phyloP scores from a whole-genome alignment of 495 filamentous ascomycete species.

The Penicillium crystallinum region DNA sequence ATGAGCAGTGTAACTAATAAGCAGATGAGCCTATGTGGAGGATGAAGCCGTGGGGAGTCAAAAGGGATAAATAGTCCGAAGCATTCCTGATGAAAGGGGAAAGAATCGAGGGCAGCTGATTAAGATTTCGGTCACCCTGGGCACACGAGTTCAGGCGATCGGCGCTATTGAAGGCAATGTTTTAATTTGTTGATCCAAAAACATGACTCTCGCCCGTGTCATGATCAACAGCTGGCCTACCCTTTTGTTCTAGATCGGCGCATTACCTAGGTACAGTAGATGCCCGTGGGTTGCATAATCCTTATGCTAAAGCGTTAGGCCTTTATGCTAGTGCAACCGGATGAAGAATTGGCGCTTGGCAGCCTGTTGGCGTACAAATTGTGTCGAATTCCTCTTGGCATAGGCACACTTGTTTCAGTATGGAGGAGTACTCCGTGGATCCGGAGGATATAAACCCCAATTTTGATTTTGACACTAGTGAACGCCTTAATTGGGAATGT shows the following conservation, averaged over 20 bases:
- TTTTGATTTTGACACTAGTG: too few relatives aligned
- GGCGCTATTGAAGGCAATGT: constrained; percentile 15
- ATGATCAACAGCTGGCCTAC: neutral
- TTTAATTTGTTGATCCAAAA: constrained; percentile 3
- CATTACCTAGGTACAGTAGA: too few relatives aligned
- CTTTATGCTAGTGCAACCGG: neutral
- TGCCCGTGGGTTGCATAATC: neutral
- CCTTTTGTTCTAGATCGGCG: neutral
- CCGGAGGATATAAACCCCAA: too few relatives aligned
- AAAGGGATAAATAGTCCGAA: neutral
- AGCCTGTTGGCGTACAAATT: neutral
- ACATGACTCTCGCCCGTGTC: neutral
- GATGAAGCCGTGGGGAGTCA: neutral
- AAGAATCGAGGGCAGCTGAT: neutral
- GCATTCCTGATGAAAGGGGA: neutral
- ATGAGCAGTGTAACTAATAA: neutral
- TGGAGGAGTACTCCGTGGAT: neutral
- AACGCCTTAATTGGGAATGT: too few relatives aligned
- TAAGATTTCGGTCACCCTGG: neutral
- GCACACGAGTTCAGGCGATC: neutral
- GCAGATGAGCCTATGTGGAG: neutral
- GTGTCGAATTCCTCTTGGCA: neutral
- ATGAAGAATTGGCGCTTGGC: neutral
- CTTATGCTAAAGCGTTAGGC: neutral
- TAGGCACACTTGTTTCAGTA: neutral